Base-by-base conservation (phyloP, 148 eudicot genomes). In the Camellia sinensis region DNA sequence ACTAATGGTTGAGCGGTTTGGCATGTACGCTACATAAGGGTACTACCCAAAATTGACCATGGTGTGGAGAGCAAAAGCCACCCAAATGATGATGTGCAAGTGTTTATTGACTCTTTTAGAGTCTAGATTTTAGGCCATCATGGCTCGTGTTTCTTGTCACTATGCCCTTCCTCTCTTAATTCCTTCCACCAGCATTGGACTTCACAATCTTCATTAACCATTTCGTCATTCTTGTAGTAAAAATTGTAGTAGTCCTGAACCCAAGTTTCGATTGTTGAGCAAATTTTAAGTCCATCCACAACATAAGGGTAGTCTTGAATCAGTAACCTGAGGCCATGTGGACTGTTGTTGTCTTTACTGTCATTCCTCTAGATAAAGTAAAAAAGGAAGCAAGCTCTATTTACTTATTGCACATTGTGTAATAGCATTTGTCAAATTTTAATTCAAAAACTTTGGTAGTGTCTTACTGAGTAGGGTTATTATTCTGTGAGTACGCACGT, bases 61-160 rank as follows among this genome's bases (percentile, higher is more conserved):
- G 37, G 37, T 29, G 37, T 29, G 37, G 37, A 29, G 37, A 29
- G 37, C 37, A 29, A 29, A 29, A 29, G 37, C 37, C 37, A 29
- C 37, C 37, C 37, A 29, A 29, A 29, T 29, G 37, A 29, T 29
- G 37, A 29, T 3, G 86, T 80, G 80, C 83, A 80, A 7, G 80
- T 52, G 37, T 80, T 65, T 8, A 76, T 76, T 3, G 80, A 74
- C 17, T 80, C 86, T n/a, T 63, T 46, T 0, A 76, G 67, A 6
- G 74, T 84, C 52, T 80, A 61, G 83, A 84, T 84, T 80, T 77
- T 45, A 45, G 86, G 86, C 86, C 83, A 81, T 79, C 83, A 81
- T 14, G 79, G 46, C 21, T 75, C 79, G 66, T 75, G 21, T 67
- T 81, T 81, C 79, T 75, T 75, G 68, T 81, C 83, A 8, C 83